A percentile compares a stretch with the other conserved stretches of the same genome.
These are phyloP conservation scores for Tetracentron sinense DNA, from an alignment of 164 flowering plant species.

Conservation along the genomic window DNA sequence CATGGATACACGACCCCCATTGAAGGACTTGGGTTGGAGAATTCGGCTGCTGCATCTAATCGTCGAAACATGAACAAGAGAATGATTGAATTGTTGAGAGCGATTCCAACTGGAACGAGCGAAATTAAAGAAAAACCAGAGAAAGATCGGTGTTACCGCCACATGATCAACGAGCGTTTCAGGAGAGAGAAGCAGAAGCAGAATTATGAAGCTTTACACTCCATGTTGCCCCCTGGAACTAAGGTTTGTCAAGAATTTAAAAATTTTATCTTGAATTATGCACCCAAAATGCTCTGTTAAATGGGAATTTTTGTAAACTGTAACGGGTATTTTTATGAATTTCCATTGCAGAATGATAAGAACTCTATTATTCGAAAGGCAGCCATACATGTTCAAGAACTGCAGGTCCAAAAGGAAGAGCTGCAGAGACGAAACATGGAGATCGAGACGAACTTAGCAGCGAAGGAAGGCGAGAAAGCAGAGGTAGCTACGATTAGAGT, in stretches of 20 bases:
- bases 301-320: neutral
- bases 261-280: neutral
- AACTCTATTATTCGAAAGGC: constrained; percentile 37
- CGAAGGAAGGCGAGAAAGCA: neutral
- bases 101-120: constrained; percentile 3
- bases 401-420: constrained; percentile 28
- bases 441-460: constrained; percentile 17
- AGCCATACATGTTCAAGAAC: constrained; percentile 18
- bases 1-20: constrained; percentile 16
- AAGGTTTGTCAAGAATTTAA: constrained; percentile 28
- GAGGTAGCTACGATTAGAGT: constrained; percentile 22
- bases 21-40: neutral
- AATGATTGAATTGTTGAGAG: constrained; percentile 38
- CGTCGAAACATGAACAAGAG: constrained; percentile 37
- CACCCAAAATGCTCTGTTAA: neutral
- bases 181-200: constrained; percentile 49
- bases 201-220: constrained; percentile 34
- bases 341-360: constrained; percentile 36
- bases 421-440: constrained; percentile 26
- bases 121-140: constrained; percentile 8
- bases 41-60: neutral
- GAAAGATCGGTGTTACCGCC: constrained; percentile 29
- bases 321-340: neutral
- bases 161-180: constrained; percentile 54
- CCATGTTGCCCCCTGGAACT: constrained; percentile 42